A percentile compares a stretch with the other conserved stretches of the same genome.
Evolutionary conservation across 192 early-diverging fungal species (phyloP).

Genomic region (Umbelopsis vinacea): DNA sequence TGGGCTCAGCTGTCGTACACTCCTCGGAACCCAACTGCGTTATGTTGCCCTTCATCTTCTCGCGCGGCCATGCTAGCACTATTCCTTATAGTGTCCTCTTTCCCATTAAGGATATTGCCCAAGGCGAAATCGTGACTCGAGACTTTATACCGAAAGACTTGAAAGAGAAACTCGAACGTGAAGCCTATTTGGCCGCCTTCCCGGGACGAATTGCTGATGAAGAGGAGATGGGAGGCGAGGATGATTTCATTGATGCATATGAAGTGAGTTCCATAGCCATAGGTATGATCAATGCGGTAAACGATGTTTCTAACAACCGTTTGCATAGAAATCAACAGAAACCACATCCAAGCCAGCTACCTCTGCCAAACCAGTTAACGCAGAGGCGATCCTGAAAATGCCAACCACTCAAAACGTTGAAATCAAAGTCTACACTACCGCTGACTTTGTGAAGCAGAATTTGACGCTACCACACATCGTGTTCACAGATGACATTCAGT

Average conservation of each 20-base stretch:
- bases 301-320: neutral
- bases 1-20: constrained; percentile 67
- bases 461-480: constrained; percentile 44
- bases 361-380: neutral
- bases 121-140: constrained; percentile 56
- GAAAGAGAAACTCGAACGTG: constrained; percentile 45
- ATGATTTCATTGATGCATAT: constrained; percentile 8
- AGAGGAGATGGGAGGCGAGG: neutral
- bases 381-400: neutral
- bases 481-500: constrained; percentile 37
- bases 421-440: constrained; percentile 41
- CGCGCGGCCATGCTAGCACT: constrained; percentile 50
- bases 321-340: neutral
- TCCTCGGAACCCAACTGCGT: constrained; percentile 62
- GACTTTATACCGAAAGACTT: constrained; percentile 66
- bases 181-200: constrained; percentile 59
- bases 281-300: neutral
- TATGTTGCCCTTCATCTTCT: constrained; percentile 68
- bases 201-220: constrained; percentile 39
- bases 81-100: constrained; percentile 68
- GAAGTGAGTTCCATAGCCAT: neutral
- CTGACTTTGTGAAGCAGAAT: constrained; percentile 46
- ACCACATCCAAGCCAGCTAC: neutral
- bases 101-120: constrained; percentile 56
- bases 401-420: constrained; percentile 14